Conservation (phyloP, 805 yeast species). For the Blastobotrys muscicola region DNA sequence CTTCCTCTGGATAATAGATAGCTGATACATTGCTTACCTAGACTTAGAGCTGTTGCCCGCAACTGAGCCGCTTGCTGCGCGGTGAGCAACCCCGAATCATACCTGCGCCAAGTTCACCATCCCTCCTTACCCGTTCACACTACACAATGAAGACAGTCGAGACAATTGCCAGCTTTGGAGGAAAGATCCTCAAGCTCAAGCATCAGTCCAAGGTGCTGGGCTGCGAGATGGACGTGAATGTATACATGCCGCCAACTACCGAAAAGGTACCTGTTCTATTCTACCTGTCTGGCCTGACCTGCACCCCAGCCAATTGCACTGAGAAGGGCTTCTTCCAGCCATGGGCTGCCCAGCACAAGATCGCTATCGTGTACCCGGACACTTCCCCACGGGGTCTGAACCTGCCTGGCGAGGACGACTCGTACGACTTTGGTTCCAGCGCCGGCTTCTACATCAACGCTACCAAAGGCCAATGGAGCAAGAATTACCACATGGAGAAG, state of each 20-base stretch:
- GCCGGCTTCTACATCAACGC: constrained; percentile 95
- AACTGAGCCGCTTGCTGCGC: no score
- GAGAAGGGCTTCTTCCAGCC: constrained; percentile 87
- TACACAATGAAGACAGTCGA: constrained; percentile 37
- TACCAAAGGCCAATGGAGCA: constrained; percentile 56
- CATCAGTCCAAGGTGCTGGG: constrained; percentile 60
- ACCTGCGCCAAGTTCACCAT: no score
- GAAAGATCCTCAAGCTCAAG: constrained; percentile 61
- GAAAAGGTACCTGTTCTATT: constrained; percentile 58
- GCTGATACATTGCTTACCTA: no score
- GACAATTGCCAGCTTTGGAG: constrained; percentile 58
- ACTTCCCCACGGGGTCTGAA: constrained; percentile 89
- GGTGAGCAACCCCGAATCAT: no score
- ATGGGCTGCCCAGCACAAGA: constrained; percentile 70
- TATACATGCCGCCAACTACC: constrained; percentile 56
- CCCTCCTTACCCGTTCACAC: no score
- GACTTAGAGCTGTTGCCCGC: no score
- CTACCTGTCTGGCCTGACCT: constrained; percentile 82
- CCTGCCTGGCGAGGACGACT: constrained; percentile 69
- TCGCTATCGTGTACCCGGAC: constrained; percentile 89
- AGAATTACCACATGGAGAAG: constrained; percentile 77
- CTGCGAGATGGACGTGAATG: constrained; percentile 75
- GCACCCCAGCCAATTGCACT: constrained; percentile 86
- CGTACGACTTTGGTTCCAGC: constrained; percentile 88
- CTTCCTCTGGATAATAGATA: no score